Conservation (phyloP, 139 green algal species). For the Volvox africanus region DNA sequence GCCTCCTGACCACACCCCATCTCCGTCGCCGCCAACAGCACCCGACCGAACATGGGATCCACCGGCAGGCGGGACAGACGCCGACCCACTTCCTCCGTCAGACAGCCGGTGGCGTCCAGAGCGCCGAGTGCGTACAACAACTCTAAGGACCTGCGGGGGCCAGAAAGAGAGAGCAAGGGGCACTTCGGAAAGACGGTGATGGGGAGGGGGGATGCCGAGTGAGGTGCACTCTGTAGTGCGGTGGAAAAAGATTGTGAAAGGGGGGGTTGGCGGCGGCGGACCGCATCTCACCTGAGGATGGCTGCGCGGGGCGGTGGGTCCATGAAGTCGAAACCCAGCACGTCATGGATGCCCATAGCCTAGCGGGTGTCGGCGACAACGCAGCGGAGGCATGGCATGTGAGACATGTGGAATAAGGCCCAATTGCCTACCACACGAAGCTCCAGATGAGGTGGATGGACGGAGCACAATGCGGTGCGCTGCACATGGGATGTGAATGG, state of each 20-base stretch:
- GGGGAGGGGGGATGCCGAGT: neutral
- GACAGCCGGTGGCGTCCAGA: constrained; percentile 71
- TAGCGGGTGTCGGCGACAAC: constrained; percentile 11
- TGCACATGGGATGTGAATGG: too few species aligned
- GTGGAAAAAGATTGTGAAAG: neutral
- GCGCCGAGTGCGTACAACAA: constrained; percentile 85
- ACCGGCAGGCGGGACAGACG: constrained; percentile 85
- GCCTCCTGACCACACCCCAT: constrained; percentile 80
- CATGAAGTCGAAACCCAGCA: constrained; percentile 85
- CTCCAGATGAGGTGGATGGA: too few species aligned
- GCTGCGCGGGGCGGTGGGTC: constrained; percentile 69
- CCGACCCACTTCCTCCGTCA: constrained; percentile 69
- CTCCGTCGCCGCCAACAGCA: constrained; percentile 75
- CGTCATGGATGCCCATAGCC: constrained; percentile 81
- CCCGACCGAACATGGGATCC: constrained; percentile 81
- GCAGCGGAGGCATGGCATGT: too few species aligned
- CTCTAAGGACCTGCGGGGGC: constrained; percentile 73
- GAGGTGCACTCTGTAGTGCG: neutral
- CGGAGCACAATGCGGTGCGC: too few species aligned
- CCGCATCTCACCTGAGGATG: constrained; percentile 57
- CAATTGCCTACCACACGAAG: too few species aligned
- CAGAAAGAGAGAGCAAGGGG: neutral
- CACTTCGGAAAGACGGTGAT: neutral
- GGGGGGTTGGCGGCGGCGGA: neutral
- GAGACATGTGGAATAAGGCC: too few species aligned